A percentile compares a stretch with the other conserved stretches of the same genome.
Conservation (phyloP, 208 protist genomes). For the Vickermania ingenoplastis region DNA sequence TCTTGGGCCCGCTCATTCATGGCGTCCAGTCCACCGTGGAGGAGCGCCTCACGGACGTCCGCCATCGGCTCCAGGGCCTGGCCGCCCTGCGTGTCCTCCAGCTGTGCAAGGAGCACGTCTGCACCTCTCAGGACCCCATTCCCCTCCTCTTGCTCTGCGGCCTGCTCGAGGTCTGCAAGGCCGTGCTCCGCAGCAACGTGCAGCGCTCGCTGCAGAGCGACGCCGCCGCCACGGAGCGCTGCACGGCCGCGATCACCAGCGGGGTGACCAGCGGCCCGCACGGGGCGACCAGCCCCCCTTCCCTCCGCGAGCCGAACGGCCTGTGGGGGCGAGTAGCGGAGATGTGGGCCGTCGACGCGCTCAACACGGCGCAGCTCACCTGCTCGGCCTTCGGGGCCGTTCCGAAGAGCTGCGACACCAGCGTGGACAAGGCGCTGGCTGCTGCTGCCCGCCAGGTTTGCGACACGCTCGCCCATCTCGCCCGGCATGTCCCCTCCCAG, state of each 20-base stretch:
- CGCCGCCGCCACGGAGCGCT: conserved; percentile 25
- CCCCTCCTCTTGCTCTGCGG: conserved; percentile 71
- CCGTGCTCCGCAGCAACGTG: conserved; percentile 35
- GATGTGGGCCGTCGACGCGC: conserved; percentile 45
- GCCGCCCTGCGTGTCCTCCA: conserved; percentile 61
- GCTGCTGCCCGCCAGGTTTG: not conserved
- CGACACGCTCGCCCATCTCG: not conserved
- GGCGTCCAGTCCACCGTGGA: conserved; percentile 24
- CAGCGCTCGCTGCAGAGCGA: conserved; percentile 53
- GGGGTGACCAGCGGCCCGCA: conserved; percentile 20
- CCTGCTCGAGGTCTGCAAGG: conserved; percentile 66
- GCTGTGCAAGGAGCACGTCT: conserved; percentile 64
- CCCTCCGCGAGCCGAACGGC: conserved; percentile 49
- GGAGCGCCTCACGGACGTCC: conserved; percentile 40
- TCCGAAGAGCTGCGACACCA: not conserved
- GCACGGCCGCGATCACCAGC: conserved; percentile 29
- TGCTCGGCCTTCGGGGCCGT: conserved; percentile 23
- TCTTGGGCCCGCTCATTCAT: conserved; percentile 33
- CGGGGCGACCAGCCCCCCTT: conserved; percentile 11
- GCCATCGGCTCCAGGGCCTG: conserved; percentile 38
- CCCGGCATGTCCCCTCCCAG: no score
- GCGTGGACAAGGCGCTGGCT: not conserved
- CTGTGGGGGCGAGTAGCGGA: conserved; percentile 37
- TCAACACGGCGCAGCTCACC: conserved; percentile 46
- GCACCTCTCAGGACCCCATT: conserved; percentile 66